Percentiles rank a stretch among this genome's conserved stretches.
Conservation (phyloP, 495 filamentous ascomycete genomes). For the Hapsidospora chrysogenum region DNA sequence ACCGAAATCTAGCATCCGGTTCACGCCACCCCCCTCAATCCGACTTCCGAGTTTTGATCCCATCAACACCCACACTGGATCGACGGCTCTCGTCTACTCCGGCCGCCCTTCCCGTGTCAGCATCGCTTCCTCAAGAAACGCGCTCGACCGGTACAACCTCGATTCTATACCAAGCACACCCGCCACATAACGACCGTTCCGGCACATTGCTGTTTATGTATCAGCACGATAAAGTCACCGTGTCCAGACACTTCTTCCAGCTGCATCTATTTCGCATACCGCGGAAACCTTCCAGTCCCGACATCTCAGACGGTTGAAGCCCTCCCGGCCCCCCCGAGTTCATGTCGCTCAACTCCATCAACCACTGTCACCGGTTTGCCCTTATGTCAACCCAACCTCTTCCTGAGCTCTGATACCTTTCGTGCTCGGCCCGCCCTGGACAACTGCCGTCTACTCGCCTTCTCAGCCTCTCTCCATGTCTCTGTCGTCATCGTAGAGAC, state of each 20-base stretch:
- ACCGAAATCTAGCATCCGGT: too few species aligned
- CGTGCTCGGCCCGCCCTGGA: slow-evolving; percentile 13
- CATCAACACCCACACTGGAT: too few species aligned
- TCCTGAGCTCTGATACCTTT: slow-evolving; percentile 25
- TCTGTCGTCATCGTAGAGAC: slow-evolving; percentile 9
- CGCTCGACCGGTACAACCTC: too few species aligned
- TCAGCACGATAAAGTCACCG: slow-evolving; percentile 36
- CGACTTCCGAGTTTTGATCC: too few species aligned
- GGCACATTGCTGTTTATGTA: slow-evolving; percentile 34
- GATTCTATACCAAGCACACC: not conserved
- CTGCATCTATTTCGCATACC: slow-evolving; percentile 86
- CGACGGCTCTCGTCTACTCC: too few species aligned
- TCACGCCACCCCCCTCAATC: too few species aligned
- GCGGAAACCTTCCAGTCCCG: slow-evolving; percentile 74
- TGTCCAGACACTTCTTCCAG: slow-evolving; percentile 63
- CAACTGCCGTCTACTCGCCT: slow-evolving; percentile 29
- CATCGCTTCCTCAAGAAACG: too few species aligned
- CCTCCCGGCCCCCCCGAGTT: slow-evolving; percentile 20
- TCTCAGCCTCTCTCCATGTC: slow-evolving; percentile 9
- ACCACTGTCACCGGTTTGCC: slow-evolving; percentile 23
- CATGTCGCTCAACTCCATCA: slow-evolving; percentile 27
- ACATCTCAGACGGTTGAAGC: slow-evolving; percentile 76
- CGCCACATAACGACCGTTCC: slow-evolving; percentile 1
- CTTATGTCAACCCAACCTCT: slow-evolving; percentile 35
- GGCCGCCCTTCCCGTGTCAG: too few species aligned